Evolutionary conservation across 495 filamentous ascomycete species (phyloP).

Genomic region (Trichoderma orchidacearum): DNA sequence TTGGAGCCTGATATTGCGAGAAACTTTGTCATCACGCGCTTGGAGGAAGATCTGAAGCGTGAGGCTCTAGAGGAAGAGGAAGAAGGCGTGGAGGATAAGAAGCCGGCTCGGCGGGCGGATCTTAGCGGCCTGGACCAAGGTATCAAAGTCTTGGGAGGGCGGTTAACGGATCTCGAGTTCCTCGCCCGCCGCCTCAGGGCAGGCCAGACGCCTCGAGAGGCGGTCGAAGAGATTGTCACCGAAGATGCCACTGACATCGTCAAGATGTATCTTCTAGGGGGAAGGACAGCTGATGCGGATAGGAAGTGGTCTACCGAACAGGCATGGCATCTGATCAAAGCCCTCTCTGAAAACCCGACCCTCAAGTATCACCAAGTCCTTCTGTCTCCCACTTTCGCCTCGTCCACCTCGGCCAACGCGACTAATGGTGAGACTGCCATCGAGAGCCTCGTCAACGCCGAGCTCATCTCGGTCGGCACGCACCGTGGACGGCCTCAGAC

Average conservation of each 20-base stretch:
- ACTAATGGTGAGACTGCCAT: conserved; percentile 53
- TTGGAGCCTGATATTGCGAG: conserved; percentile 76
- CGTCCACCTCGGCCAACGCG: conserved; percentile 24
- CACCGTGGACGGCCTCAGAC: conserved; percentile 58
- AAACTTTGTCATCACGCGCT: conserved; percentile 74
- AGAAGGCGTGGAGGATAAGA: conserved; percentile 8
- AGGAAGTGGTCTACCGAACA: conserved; percentile 67
- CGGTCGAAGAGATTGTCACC: conserved; percentile 80
- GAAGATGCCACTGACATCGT: conserved; percentile 80
- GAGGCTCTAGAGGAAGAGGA: conserved; percentile 9
- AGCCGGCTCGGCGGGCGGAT: conserved; percentile 27
- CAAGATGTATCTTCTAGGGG: conserved; percentile 78
- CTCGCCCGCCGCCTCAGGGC: conserved; percentile 81
- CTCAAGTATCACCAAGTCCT: conserved; percentile 76
- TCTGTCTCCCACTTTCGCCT: conserved; percentile 56
- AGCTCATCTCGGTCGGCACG: conserved; percentile 70
- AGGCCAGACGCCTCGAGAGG: conserved; percentile 72
- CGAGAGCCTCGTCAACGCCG: conserved; percentile 69
- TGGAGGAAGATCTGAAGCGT: conserved; percentile 36
- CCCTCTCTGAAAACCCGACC: conserved; percentile 43
- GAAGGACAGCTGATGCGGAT: conserved; percentile 20
- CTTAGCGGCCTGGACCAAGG: conserved; percentile 60
- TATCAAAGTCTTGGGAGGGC: conserved; percentile 72
- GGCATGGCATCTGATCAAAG: conserved; percentile 77
- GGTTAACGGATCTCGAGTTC: conserved; percentile 87